Conservation (phyloP, 1,284 basidiomycete genomes). For the Sporisorium sorghi region DNA sequence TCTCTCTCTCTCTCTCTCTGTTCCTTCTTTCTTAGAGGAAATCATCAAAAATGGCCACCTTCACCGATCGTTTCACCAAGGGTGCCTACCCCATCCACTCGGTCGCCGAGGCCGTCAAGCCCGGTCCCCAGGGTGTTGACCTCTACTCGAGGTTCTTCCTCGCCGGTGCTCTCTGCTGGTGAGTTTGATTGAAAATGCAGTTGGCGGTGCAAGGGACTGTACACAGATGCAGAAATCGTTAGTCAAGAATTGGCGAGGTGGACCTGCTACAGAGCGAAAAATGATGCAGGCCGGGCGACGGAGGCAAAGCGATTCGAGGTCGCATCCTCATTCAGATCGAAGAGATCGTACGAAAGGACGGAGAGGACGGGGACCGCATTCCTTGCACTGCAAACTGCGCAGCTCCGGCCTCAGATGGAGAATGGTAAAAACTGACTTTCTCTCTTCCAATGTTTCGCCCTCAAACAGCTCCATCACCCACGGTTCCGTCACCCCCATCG, state of each 20-base stretch:
- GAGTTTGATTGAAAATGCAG: constrained; percentile 14
- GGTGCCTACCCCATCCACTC: constrained; percentile 63
- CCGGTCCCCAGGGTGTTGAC: constrained; percentile 59
- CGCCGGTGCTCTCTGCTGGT: constrained; percentile 86
- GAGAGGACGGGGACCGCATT: background rate
- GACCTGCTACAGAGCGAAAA: too few species aligned
- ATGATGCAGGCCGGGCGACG: too few species aligned
- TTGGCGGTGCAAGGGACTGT: background rate
- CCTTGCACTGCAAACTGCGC: background rate
- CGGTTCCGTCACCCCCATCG: constrained; percentile 72
- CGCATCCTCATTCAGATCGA: too few species aligned
- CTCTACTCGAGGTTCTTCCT: constrained; percentile 74
- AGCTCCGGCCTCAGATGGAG: background rate
- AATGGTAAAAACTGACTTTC: background rate
- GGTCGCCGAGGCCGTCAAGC: constrained; percentile 55
- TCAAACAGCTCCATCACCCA: constrained; percentile 82
- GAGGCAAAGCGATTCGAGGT: too few species aligned
- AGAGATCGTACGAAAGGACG: too few species aligned
- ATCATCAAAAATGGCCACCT: constrained; percentile 47
- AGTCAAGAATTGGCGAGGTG: too few species aligned
- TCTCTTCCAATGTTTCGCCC: background rate
- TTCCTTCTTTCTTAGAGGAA: too few species aligned
- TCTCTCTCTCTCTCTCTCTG: background rate
- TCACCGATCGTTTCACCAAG: constrained; percentile 56
- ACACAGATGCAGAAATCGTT: background rate